These are phyloP conservation scores for Elongisporangium prolatum DNA, from an alignment of 352 stramenopile species.

Conservation along the genomic window DNA sequence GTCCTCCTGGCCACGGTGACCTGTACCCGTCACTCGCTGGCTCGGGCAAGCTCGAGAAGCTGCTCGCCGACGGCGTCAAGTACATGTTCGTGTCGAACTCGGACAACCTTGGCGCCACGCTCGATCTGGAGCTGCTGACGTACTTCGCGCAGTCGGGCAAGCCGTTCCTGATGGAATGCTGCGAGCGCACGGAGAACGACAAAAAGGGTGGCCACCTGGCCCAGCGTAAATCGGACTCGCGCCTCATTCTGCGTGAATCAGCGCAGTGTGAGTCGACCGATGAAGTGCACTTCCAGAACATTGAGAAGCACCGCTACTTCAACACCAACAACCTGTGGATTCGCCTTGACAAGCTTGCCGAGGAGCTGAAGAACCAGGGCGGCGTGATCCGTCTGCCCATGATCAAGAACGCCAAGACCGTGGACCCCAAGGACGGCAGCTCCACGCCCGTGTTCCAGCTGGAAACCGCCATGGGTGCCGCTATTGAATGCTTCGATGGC, in stretches of 20 bases:
- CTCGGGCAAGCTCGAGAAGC: conserved; percentile 83
- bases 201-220: conserved; percentile 99
- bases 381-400: conserved; percentile 82
- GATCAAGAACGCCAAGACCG: conserved; percentile 88
- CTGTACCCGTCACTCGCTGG: conserved; percentile 81
- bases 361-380: conserved; percentile 73
- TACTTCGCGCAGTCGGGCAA: conserved; percentile 89
- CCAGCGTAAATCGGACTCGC: conserved; percentile 86
- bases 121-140: conserved; percentile 83
- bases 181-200: conserved; percentile 97
- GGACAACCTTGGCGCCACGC: conserved; percentile 81
- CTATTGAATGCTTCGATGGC: conserved; percentile 85
- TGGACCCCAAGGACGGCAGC: conserved; percentile 81
- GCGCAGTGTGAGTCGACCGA: conserved; percentile 85
- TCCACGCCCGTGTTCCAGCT: conserved; percentile 86
- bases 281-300: conserved; percentile 84
- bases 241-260: conserved; percentile 93
- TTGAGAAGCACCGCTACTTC: conserved; percentile 86
- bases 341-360: conserved; percentile 80
- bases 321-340: conserved; percentile 91
- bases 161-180: conserved; percentile 94
- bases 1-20: conserved; percentile 80
- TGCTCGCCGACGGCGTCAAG: conserved; percentile 80
- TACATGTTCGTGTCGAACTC: conserved; percentile 91
- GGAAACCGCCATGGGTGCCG: conserved; percentile 84